These are phyloP conservation scores for Teunomyces pallodes DNA, from an alignment of 805 yeast species.

Conservation along the genomic window DNA sequence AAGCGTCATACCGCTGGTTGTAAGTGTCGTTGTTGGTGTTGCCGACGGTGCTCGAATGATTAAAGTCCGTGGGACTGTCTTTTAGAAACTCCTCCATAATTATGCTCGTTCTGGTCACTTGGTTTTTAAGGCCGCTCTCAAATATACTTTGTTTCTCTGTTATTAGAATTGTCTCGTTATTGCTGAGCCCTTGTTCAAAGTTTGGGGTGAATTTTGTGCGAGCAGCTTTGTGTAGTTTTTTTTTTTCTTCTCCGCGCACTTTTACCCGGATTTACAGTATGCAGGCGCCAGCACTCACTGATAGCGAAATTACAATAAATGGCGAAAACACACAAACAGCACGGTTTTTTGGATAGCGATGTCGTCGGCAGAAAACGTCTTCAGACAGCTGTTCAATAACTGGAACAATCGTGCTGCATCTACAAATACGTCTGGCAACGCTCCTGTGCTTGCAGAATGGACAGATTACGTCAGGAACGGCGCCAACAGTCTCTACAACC, in stretches of 20 bases:
- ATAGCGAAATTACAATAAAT: not conserved
- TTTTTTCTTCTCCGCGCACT: too few species aligned
- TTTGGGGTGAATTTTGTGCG: not conserved
- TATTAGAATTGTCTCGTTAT: not conserved
- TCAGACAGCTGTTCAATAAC: slow-evolving; percentile 32
- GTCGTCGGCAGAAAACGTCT: slow-evolving; percentile 33
- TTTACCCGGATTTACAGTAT: slow-evolving; percentile 6
- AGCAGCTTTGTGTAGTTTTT: not conserved
- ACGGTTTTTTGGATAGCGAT: slow-evolving; percentile 6
- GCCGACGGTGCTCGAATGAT: slow-evolving; percentile 5
- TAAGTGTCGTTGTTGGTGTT: slow-evolving; percentile 4
- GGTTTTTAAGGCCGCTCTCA: not conserved
- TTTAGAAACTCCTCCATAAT: slow-evolving; percentile 32
- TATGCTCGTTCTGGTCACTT: not conserved
- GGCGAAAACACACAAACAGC: not conserved
- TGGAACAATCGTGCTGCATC: slow-evolving; percentile 23
- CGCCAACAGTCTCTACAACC: slow-evolving; percentile 58
- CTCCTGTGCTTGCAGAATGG: slow-evolving; percentile 41
- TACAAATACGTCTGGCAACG: slow-evolving; percentile 2
- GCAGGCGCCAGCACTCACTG: too few species aligned
- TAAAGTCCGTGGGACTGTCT: slow-evolving; percentile 30
- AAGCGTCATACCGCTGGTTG: not conserved
- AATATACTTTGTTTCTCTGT: not conserved
- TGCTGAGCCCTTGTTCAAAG: not conserved
- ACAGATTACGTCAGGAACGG: slow-evolving; percentile 40